phyloP scores from a whole-genome alignment of 2,329 filamentous ascomycete genomes.

The Colletotrichum truncatum region DNA sequence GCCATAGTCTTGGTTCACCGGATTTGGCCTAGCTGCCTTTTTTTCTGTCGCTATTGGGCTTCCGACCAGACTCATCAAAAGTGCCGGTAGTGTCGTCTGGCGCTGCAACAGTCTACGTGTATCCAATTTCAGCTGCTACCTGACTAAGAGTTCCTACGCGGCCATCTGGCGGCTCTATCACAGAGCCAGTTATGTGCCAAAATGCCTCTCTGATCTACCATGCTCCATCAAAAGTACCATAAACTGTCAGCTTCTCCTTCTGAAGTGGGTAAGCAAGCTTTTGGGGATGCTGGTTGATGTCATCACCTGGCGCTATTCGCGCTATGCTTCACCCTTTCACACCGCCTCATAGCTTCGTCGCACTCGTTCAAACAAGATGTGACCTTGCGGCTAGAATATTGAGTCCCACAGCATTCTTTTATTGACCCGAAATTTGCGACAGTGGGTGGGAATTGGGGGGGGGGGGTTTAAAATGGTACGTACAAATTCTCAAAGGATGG shows the following conservation, averaged over 20 bases:
- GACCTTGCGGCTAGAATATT: neutral
- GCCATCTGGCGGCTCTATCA: slow-evolving; percentile 21
- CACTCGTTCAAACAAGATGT: neutral
- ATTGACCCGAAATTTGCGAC: neutral
- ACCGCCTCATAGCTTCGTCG: slow-evolving; percentile 18
- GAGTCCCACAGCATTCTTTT: neutral
- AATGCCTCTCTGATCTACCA: neutral
- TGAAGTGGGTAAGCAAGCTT: neutral
- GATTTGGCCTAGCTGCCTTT: neutral
- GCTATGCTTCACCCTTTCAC: slow-evolving; percentile 28
- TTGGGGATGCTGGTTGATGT: neutral
- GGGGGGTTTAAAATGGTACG: neutral
- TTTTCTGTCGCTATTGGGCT: neutral
- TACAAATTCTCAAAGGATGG: neutral
- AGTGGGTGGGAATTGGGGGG: neutral
- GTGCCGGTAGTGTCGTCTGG: neutral
- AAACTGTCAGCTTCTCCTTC: slow-evolving; percentile 23
- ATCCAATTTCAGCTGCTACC: neutral
- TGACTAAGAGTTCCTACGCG: neutral
- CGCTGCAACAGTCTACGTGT: neutral
- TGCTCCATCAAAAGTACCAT: neutral
- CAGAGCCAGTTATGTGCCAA: slow-evolving; percentile 28
- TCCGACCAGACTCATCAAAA: neutral
- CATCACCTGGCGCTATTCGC: slow-evolving; percentile 25
- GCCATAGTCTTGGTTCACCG: neutral